Evolutionary conservation across 768 basidiomycete species (phyloP).

Genomic region (Suillus subaureus): DNA sequence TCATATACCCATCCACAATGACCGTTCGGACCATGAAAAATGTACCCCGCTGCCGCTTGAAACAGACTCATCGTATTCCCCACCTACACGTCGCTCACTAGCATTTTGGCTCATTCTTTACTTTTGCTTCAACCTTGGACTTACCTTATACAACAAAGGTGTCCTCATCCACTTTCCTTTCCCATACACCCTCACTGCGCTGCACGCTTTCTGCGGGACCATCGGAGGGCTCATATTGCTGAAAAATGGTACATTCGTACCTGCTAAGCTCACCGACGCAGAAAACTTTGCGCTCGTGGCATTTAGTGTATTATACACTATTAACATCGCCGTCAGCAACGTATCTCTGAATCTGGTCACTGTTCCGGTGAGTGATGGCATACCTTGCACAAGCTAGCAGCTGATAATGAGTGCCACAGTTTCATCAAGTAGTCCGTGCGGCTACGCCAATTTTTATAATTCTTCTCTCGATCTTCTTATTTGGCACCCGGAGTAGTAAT

Average conservation of each 20-base stretch:
- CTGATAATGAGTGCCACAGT: slow-evolving; percentile 47
- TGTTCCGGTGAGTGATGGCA: slow-evolving; percentile 67
- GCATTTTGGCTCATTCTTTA: slow-evolving; percentile 76
- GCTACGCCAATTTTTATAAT: slow-evolving; percentile 93
- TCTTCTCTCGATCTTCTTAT: slow-evolving; percentile 68
- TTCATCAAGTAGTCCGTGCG: slow-evolving; percentile 96
- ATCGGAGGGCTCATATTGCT: slow-evolving; percentile 76
- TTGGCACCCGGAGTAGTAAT: slow-evolving; percentile 59
- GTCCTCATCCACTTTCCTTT: slow-evolving; percentile 93
- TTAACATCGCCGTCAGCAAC: slow-evolving; percentile 96
- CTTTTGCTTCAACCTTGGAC: slow-evolving; percentile 86
- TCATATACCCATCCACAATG: slow-evolving; percentile 4
- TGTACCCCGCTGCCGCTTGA: neutral
- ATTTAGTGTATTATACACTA: slow-evolving; percentile 89
- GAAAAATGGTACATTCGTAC: slow-evolving; percentile 56
- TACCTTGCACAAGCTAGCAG: neutral
- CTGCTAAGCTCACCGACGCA: slow-evolving; percentile 50
- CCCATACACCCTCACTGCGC: slow-evolving; percentile 91
- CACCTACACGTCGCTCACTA: slow-evolving; percentile 29
- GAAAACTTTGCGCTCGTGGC: slow-evolving; percentile 67
- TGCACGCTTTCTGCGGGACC: slow-evolving; percentile 87
- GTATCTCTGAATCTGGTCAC: slow-evolving; percentile 87
- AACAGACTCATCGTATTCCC: neutral
- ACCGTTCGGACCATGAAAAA: neutral
- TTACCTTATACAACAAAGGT: slow-evolving; percentile 95